These are phyloP conservation scores for Daedaleopsis sinensis DNA, from an alignment of 768 basidiomycete genomes.

Conservation along the genomic window DNA sequence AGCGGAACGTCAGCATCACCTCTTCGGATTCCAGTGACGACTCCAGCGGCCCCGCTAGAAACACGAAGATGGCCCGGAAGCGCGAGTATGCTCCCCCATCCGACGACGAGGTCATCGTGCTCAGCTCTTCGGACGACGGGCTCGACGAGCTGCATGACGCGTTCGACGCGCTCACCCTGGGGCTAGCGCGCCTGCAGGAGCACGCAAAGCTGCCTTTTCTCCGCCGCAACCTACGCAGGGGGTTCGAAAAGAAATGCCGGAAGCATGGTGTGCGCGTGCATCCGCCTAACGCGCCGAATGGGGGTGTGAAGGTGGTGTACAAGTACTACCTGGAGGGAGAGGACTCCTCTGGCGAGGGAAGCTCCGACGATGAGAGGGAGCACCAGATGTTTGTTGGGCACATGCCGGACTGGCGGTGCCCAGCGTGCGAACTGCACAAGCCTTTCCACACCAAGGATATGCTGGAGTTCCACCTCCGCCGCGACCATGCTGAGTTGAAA, in stretches of 20 bases:
- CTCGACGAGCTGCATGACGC: constrained; percentile 20
- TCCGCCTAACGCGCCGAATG: constrained; percentile 22
- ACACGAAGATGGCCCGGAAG: constrained; percentile 12
- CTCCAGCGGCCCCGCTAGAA: background rate
- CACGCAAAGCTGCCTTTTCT: constrained; percentile 55
- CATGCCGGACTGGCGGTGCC: constrained; percentile 49
- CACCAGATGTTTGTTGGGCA: constrained; percentile 26
- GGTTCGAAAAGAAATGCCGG: constrained; percentile 50
- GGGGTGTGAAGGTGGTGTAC: constrained; percentile 30
- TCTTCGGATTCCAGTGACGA: background rate
- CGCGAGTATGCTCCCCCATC: background rate
- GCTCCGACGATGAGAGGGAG: constrained; percentile 16
- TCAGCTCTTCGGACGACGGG: constrained; percentile 10
- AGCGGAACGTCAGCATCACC: background rate
- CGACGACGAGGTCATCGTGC: constrained; percentile 15
- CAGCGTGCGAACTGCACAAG: constrained; percentile 53
- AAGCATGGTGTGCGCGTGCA: constrained; percentile 38
- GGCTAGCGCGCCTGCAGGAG: constrained; percentile 6
- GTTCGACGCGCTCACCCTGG: constrained; percentile 16
- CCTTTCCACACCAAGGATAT: constrained; percentile 44
- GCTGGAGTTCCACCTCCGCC: constrained; percentile 50
- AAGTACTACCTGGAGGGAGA: constrained; percentile 18
- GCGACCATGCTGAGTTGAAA: constrained; percentile 49
- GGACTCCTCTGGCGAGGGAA: constrained; percentile 8
- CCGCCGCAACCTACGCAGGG: constrained; percentile 49